Evolutionary conservation across 169 alveolate species (phyloP).

Genomic region (Eimeria necatrix): DNA sequence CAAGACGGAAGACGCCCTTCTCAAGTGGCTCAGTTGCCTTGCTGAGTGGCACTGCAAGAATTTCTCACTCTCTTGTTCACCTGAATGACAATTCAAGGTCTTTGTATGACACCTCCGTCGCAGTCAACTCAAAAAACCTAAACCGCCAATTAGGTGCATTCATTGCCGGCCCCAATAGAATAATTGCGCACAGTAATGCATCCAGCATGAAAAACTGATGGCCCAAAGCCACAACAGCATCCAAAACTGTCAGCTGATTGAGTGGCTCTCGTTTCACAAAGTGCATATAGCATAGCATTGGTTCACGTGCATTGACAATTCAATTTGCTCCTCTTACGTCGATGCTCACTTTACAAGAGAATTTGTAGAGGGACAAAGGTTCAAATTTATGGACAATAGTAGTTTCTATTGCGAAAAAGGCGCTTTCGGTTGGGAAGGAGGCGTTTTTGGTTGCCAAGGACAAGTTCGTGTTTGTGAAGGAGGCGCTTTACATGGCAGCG

Average conservation of each 20-base stretch:
- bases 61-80: neutral
- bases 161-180: neutral
- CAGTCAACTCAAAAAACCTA: neutral
- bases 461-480: too few relatives aligned
- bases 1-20: neutral
- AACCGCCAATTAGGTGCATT: neutral
- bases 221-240: neutral
- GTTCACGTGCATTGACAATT: neutral
- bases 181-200: neutral
- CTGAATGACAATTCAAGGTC: neutral
- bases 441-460: too few relatives aligned
- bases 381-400: too few relatives aligned
- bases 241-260: neutral
- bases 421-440: neutral
- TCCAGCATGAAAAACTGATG: neutral
- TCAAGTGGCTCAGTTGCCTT: neutral
- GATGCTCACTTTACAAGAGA: neutral
- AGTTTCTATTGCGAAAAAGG: neutral
- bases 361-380: too few relatives aligned
- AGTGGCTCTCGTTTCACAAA: neutral
- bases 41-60: neutral
- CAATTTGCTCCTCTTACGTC: neutral
- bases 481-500: too few relatives aligned
- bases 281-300: neutral
- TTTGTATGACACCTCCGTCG: neutral